Base-by-base conservation (phyloP, 1,284 basidiomycete genomes). In the Melanopsichium pennsylvanicum region DNA sequence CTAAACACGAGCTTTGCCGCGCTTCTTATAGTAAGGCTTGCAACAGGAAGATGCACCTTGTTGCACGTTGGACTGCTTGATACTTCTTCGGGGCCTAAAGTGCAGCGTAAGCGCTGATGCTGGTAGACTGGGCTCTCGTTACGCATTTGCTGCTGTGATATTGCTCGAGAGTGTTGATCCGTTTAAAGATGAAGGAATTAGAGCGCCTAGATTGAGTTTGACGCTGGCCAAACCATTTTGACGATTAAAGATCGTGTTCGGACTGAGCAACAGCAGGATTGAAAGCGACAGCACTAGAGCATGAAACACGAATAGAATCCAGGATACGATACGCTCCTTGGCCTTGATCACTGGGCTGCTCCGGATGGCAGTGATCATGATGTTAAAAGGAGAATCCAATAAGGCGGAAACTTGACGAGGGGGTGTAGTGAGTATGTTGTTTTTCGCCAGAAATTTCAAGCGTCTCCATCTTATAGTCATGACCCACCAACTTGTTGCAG, bases 171-270 rank as follows among this genome's bases (percentile, higher is more conserved):
- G 16, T 2, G 19, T 43, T 13, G 35, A 31, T 25, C 11, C 38
- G 22, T 29, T 4, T 0, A 38, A 8, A 22, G 12, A 33, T 3
- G 41, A 19, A n/a, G n/a, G 25, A 0, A 37, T 16, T 10, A 62
- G 27, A 9, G 37, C 37, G 5, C 18, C 25, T 1, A 26, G 23
- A 33, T 63, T 40, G 31, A 63, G 46, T n/a, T 25, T 35, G 43
- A 63, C 60, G n/a, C n/a, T 63, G n/a, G 60, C 60, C 12, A 63
- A n/a, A 6, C 60, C 60, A 22, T 36, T 63, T 3, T 26, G 18
- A 11, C 27, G 42, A 15, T 51, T 44, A 26, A 63, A 56, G 21
- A 63, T 5, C 21, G 4, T 47, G 40, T 63, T 63, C 1, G 60
- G 60, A 36, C 52, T 63, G 25, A 63, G 52, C 21, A 63, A 48